Percentiles rank a stretch among this genome's conserved stretches.
Evolutionary conservation across 305 asterid genomes (phyloP).

Genomic region (Andrographis paniculata): DNA sequence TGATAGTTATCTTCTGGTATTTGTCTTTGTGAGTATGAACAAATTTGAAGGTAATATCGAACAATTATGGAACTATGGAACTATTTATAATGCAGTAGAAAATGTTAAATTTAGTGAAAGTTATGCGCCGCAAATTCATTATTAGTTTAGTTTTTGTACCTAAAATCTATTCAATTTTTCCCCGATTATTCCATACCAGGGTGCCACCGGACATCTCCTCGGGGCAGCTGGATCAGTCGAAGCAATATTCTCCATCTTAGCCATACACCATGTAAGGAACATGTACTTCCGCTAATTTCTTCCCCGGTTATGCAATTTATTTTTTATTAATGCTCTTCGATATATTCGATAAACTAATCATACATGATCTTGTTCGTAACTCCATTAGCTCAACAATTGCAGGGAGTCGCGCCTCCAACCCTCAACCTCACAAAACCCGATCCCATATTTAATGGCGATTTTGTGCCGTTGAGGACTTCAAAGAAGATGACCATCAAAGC

Average conservation of each 20-base stretch:
- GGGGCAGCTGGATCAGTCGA: conserved; percentile 99
- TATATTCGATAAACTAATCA: too few species aligned
- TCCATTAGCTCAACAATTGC: conserved; percentile 16
- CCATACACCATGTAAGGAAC: conserved; percentile 70
- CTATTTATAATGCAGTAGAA: too few species aligned
- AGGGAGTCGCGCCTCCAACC: conserved; percentile 80
- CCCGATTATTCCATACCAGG: conserved; percentile 31
- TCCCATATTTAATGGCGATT: conserved; percentile 50
- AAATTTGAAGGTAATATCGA: too few species aligned
- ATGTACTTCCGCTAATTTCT: too few species aligned
- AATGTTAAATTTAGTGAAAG: too few species aligned
- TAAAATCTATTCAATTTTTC: not conserved
- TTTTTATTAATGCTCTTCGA: too few species aligned
- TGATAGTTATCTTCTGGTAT: too few species aligned
- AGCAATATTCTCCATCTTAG: conserved; percentile 67
- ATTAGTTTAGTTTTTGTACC: not conserved
- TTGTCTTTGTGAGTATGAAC: too few species aligned
- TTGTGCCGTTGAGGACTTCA: conserved; percentile 68
- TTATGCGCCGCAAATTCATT: too few species aligned
- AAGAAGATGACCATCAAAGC: conserved; percentile 67
- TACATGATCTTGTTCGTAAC: too few species aligned
- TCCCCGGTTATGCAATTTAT: not conserved
- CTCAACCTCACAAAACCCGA: conserved; percentile 71
- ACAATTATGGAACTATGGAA: too few species aligned
- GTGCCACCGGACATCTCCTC: conserved; percentile 92